Percentiles rank a stretch among this genome's conserved stretches.
These are phyloP conservation scores for Phaeotremella skinneri DNA, from an alignment of 768 basidiomycete genomes.

Conservation along the genomic window DNA sequence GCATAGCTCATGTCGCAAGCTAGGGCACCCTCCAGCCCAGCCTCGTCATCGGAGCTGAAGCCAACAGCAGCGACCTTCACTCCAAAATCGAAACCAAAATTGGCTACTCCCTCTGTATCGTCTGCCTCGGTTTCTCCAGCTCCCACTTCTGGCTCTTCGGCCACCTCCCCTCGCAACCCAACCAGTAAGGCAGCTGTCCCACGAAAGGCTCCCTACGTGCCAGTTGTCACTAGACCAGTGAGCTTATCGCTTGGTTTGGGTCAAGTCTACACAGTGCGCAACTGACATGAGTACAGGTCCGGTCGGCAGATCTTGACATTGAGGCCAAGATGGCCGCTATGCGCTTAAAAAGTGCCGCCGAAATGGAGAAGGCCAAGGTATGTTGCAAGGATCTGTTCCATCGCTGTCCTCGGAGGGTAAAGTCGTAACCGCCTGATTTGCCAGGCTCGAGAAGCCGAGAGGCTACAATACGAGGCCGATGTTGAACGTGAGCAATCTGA, in stretches of 20 bases:
- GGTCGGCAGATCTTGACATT: neutral
- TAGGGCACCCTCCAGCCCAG: neutral
- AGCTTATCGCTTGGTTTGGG: neutral
- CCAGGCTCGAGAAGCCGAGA: neutral
- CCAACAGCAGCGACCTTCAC: neutral
- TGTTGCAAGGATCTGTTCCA: neutral
- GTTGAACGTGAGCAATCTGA: conserved; percentile 1
- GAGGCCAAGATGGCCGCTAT: conserved; percentile 4
- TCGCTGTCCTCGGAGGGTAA: no score
- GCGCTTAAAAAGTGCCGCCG: neutral
- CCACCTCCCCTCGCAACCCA: neutral
- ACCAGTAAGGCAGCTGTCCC: neutral
- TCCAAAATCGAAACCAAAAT: neutral
- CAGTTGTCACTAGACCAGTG: neutral
- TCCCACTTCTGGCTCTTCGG: neutral
- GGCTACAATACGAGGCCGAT: neutral
- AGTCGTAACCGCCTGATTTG: neutral
- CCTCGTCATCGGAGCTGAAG: neutral
- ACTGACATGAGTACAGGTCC: neutral
- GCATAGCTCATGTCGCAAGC: neutral
- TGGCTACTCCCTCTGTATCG: neutral
- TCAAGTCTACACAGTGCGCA: neutral
- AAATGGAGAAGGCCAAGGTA: neutral
- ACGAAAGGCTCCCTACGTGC: conserved; percentile 1
- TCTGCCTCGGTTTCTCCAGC: neutral